Base-by-base conservation (phyloP, 1,284 basidiomycete species). In the Irpex sp. region DNA sequence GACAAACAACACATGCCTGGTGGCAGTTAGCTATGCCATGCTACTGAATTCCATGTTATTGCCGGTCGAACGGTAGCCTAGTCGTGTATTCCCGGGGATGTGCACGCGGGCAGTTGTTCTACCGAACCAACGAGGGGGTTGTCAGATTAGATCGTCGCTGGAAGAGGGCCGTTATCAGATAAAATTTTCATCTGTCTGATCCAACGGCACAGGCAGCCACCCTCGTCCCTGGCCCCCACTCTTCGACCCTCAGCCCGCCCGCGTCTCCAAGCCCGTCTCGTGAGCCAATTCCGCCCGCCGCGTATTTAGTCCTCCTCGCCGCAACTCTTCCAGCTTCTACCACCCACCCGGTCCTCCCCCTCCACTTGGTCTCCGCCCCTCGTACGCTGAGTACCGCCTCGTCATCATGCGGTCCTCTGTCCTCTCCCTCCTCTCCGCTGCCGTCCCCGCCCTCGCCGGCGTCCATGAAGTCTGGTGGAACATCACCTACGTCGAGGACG, bases 401-500 rank as follows among this genome's bases (percentile, higher is more conserved):
- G 54, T 57, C 47, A 67, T 62, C 57, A 76, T 73, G 75, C 63
- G 68, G 66, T 68, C 26, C 26, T 26, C 68, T 58, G 66, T 66
- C 15, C 67, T 76, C 66, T 68, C 71, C 61, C 64, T 77, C 55
- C 68, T 76, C 55, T 60, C 67, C 1, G 61, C 79, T 19, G 71
- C 76, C 31, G 63, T 75, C 3, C 73, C 78, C 49, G 82, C 74
- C 40, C 68, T 84, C 37, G 88, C 86, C 7, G 87, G 82, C 21
- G 78, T 89, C 7, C 81, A 86, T 1, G 89, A 92, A 70, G 62
- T 85, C 7, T 92, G 90, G 89, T 95, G 92, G 92, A 87, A 93
- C 70, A 80, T 95, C 72, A 89, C 85, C 69, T 92, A 89, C 64
- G 87, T 91, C 63, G 73, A 87, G 37, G 75, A 86, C 64, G 86